Base-by-base conservation (phyloP, 2,329 filamentous ascomycete species). In the Neurospora crassa region DNA sequence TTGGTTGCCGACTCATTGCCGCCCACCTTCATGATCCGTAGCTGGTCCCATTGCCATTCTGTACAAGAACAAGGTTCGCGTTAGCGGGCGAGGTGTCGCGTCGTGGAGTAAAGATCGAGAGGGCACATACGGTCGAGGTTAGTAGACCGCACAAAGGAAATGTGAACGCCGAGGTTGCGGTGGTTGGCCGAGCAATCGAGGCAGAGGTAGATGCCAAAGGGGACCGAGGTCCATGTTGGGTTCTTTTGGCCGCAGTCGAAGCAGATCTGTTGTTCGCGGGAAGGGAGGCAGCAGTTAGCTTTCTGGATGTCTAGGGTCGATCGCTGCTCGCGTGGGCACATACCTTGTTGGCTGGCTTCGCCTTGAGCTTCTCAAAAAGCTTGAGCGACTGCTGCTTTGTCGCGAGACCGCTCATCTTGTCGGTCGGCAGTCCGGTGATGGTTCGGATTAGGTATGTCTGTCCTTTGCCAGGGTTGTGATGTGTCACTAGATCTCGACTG, bases 21-120 rank as follows among this genome's bases (percentile, higher is more conserved):
- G 75, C 96, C 96, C 18, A 98, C 94, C 84, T 99, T 99, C 95
- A 99, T 98, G 71, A 95, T 83, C 69, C 96, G 92, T 73, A 99
- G 87, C 81, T 99, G 96, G 76, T 97, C 94, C 96, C 96, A 99
- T 92, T 97, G 94, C 96, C 96, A 99, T 85, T 93, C 91, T 92
- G 77, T 45, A 3, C 45, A 63, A 34, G 68, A 74, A 71, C 11
- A 68, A 42, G 3, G 24, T 41, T 68, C 41, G 40, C 29, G 40
- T 42, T 59, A 67, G 47, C n/a, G 16, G 40, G 43, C 53, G 29
- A n/a, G 24, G 67, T 10, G 24, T 37, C 53, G 53, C 29, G 53
- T 63, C 24, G 53, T 2, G 8, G 4, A 24, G 16, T 37, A 24
- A 7, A 53, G 24, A 78, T 43, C 40, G 69, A n/a, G 40, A 29